Evolutionary conservation across 805 yeast genomes (phyloP), one percentile per base, ranked within the genome.

Genomic region (Starmerella cellae): DNA sequence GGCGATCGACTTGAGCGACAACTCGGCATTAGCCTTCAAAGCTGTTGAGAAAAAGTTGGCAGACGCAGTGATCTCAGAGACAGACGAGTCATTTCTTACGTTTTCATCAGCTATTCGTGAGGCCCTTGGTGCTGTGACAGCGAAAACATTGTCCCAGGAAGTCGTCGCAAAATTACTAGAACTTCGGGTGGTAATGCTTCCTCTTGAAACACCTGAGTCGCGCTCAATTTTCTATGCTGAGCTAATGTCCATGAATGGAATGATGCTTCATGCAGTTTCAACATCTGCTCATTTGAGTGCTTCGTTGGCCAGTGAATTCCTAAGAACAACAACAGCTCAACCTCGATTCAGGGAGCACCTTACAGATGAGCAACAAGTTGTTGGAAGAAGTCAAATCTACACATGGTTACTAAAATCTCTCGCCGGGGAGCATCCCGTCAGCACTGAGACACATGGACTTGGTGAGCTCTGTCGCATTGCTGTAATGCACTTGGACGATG

Each of bases 1-100:
- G 35, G 20, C 37, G 5, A 23, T 42, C 3, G 41, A 37, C 16
- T 37, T 35, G 14, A 37, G 34, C 22, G 45, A 42, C 18, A 23
- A 42, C 17, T 10, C 38, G n/a, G 5, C 21, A 3, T 35, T 26
- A 4, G 33, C 41, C 13, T 37, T 22, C 5, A 11, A 13, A 8
- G 8, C 3, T 11, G 28, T 42, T 33, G 38, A 38, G 21, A 22
- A n/a, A 13, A 6, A 23, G 10, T 28, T 42, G 38, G 20, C 35
- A 16, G 28, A 14, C 9, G 22, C n/a, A n/a, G 4, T 42, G 2
- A 29, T 33, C n/a, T n/a, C 26, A 3, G 35, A 39, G 26, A 5
- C 38, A 4, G 40, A 37, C 13, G 16, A 17, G 3, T 24, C 38
- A 4, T 37, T 42, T 27, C 3, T 6, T 2, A 21, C 27, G 27